These are phyloP conservation scores for Calonectria hongkongensis DNA, from an alignment of 2,329 filamentous ascomycete species.

Conservation along the genomic window DNA sequence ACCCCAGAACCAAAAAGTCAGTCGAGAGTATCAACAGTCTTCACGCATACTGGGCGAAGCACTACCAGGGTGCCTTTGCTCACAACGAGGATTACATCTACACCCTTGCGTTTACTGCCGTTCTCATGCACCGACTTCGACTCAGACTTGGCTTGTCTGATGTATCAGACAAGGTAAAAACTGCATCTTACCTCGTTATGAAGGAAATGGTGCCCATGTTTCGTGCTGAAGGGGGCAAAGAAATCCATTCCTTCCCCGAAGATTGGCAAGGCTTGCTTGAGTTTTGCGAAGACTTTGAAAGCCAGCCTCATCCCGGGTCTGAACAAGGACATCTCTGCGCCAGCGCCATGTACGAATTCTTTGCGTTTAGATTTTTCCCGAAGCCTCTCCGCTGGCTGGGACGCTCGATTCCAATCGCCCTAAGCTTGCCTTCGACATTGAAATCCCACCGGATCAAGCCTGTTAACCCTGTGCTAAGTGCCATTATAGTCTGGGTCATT, in stretches of 20 bases:
- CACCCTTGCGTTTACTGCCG: slow-evolving; percentile 28
- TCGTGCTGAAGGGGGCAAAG: background rate
- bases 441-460: slow-evolving; percentile 16
- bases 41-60: slow-evolving; percentile 25
- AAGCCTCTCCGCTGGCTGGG: slow-evolving; percentile 25
- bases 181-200: slow-evolving; percentile 34
- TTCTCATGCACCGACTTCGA: slow-evolving; percentile 36
- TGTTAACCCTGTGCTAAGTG: slow-evolving; percentile 7
- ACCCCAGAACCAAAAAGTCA: slow-evolving; percentile 20
- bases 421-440: slow-evolving; percentile 29
- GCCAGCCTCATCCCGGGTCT: slow-evolving; percentile 12
- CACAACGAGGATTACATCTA: slow-evolving; percentile 38
- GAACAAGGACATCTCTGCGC: slow-evolving; percentile 12
- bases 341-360: slow-evolving; percentile 31
- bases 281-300: slow-evolving; percentile 36
- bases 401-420: slow-evolving; percentile 22
- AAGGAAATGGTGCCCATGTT: slow-evolving; percentile 38
- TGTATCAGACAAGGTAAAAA: slow-evolving; percentile 31
- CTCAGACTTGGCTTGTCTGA: slow-evolving; percentile 27
- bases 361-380: slow-evolving; percentile 37
- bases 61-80: slow-evolving; percentile 28
- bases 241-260: slow-evolving; percentile 21
- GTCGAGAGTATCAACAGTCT: slow-evolving; percentile 31
- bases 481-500: slow-evolving; percentile 10
- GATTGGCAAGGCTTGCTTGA: slow-evolving; percentile 26